Evolutionary conservation across 208 protist genomes (phyloP).

Genomic region (Angomonas desouzai): DNA sequence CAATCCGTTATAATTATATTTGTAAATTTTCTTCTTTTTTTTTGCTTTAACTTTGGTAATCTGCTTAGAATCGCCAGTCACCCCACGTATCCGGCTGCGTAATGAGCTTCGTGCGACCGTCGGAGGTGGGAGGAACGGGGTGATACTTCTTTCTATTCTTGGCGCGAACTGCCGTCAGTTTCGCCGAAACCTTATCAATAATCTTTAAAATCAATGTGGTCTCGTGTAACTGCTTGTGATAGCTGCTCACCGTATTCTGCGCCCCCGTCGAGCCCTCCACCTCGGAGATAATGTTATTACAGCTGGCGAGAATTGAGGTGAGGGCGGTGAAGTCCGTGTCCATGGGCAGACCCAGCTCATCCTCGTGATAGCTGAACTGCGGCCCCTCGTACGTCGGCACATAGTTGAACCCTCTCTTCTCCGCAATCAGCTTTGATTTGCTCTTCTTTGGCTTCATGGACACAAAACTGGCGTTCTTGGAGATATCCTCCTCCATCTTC

Average conservation of each 20-base stretch:
- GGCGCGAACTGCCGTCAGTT: slow-evolving; percentile 6
- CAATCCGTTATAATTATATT: slow-evolving; percentile 1
- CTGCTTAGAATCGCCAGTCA: slow-evolving; percentile 26
- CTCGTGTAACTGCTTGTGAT: slow-evolving; percentile 43
- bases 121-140: slow-evolving; percentile 13
- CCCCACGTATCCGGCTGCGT: slow-evolving; percentile 19
- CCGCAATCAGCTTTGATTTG: slow-evolving; percentile 9
- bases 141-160: slow-evolving; percentile 25
- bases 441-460: not conserved
- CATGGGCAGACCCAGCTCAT: slow-evolving; percentile 19
- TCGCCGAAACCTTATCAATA: slow-evolving; percentile 26
- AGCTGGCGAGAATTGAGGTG: slow-evolving; percentile 22
- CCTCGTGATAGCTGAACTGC: slow-evolving; percentile 33
- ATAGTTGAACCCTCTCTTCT: slow-evolving; percentile 1
- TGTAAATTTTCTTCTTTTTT: slow-evolving; percentile 5
- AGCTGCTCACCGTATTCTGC: slow-evolving; percentile 24
- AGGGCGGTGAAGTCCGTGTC: slow-evolving; percentile 35
- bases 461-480: not conserved
- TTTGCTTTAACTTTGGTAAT: not conserved
- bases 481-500: not conserved
- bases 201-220: slow-evolving; percentile 17
- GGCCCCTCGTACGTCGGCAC: slow-evolving; percentile 23
- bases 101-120: slow-evolving; percentile 10
- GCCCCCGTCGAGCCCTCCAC: slow-evolving; percentile 16
- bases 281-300: slow-evolving; percentile 29